phyloP scores from a whole-genome alignment of 441 rosid species.

The Rhodomyrtus psidioides region DNA sequence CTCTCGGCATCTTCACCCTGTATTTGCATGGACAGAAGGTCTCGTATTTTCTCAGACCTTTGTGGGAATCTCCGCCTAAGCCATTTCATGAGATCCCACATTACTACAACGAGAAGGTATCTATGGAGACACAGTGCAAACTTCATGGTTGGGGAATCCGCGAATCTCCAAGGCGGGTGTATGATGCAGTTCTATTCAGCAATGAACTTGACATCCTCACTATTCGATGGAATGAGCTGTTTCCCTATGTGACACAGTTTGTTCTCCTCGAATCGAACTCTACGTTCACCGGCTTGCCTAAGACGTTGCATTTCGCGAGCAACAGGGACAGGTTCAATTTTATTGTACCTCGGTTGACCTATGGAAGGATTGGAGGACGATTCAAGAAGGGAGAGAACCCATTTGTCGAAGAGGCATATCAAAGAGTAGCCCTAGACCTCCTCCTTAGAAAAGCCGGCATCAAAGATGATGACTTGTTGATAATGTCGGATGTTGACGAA shows the following conservation, averaged over 20 bases:
- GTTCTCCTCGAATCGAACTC: conserved; percentile 15
- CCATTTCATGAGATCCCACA: conserved; percentile 10
- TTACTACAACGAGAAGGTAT: conserved; percentile 5
- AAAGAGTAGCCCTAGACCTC: conserved; percentile 9
- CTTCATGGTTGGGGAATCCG: conserved; percentile 14
- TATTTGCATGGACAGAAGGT: conserved; percentile 12
- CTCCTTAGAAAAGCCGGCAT: conserved; percentile 10
- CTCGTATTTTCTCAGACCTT: conserved; percentile 15
- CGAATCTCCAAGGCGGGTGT: conserved; percentile 10
- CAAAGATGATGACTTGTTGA: conserved; percentile 15
- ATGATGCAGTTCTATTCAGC: conserved; percentile 13
- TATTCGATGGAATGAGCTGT: conserved; percentile 13
- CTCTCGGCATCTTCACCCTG: background rate
- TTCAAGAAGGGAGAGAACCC: conserved; percentile 13
- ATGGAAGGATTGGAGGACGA: conserved; percentile 10
- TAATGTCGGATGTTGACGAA: conserved; percentile 16
- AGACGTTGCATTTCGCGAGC: background rate
- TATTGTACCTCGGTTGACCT: conserved; percentile 7
- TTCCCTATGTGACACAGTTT: conserved; percentile 9
- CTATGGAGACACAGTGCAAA: conserved; percentile 4
- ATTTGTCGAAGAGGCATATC: conserved; percentile 10
- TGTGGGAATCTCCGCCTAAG: conserved; percentile 15
- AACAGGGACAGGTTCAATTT: conserved; percentile 10
- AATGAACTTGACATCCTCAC: conserved; percentile 8
- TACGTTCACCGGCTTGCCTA: conserved; percentile 6